Percentiles rank a stretch among this genome's conserved stretches.
phyloP scores from a whole-genome alignment of 768 basidiomycete genomes.

The Hericium erinaceus region DNA sequence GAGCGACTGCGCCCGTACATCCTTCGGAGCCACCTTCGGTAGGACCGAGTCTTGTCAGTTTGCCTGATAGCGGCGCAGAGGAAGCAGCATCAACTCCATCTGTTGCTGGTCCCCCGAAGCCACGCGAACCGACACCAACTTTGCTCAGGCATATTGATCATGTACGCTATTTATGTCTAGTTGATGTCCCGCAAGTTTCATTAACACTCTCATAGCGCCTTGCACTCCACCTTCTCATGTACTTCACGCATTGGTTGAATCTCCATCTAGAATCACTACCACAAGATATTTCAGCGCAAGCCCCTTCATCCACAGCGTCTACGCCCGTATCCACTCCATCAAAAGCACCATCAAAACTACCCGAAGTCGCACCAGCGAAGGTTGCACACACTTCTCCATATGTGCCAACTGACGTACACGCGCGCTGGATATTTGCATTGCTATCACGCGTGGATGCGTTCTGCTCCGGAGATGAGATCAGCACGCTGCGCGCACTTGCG shows the following conservation, averaged over 20 bases:
- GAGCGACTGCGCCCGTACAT: too few species aligned
- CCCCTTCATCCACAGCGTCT: too few species aligned
- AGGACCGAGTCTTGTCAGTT: too few species aligned
- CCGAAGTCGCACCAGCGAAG: too few species aligned
- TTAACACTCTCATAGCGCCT: slow-evolving; percentile 37
- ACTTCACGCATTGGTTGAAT: slow-evolving; percentile 77
- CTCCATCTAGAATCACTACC: slow-evolving; percentile 33
- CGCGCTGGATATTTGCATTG: slow-evolving; percentile 72
- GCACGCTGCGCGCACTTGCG: slow-evolving; percentile 63
- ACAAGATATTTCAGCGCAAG: too few species aligned
- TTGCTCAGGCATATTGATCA: slow-evolving; percentile 45
- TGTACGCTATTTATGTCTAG: slow-evolving; percentile 30
- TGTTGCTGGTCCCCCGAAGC: too few species aligned
- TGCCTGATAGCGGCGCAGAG: too few species aligned
- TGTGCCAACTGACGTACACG: slow-evolving; percentile 43
- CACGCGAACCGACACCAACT: slow-evolving; percentile 1
- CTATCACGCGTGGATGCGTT: slow-evolving; percentile 61
- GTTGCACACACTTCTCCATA: slow-evolving; percentile 16
- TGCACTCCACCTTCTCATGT: slow-evolving; percentile 73
- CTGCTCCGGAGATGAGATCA: slow-evolving; percentile 69
- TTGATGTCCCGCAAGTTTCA: neutral
- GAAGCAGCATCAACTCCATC: neutral
- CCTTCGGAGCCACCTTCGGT: too few species aligned
- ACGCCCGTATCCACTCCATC: too few species aligned
- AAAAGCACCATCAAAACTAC: too few species aligned